These are phyloP conservation scores for Nigrospora oryzae DNA, from an alignment of 2,329 filamentous ascomycete genomes.

Conservation along the genomic window DNA sequence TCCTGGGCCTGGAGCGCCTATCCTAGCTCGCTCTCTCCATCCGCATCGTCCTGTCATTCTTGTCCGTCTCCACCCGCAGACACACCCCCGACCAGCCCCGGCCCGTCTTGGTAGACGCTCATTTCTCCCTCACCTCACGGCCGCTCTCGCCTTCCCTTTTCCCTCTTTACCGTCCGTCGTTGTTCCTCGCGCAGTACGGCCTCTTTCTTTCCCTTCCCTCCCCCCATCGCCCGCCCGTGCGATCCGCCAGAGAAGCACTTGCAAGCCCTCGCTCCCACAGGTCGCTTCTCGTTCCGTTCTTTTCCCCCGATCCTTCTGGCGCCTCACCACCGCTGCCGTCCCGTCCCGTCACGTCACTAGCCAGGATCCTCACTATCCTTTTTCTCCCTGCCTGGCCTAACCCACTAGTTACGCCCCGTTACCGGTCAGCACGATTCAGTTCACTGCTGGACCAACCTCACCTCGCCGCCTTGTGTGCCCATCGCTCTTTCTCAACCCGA, in stretches of 20 bases:
- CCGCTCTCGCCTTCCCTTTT: too few species aligned
- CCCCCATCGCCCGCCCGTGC: conserved; percentile 3
- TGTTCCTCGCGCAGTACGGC: not conserved
- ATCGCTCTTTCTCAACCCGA: not conserved
- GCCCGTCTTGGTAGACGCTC: too few species aligned
- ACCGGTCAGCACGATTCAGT: conserved; percentile 6
- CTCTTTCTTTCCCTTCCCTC: conserved; percentile 1
- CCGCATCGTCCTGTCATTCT: too few species aligned
- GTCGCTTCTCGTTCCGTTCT: conserved; percentile 9
- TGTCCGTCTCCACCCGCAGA: too few species aligned
- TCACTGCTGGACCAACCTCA: conserved; percentile 2
- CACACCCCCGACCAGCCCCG: too few species aligned
- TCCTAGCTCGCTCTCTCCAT: too few species aligned
- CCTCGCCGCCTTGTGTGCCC: not conserved
- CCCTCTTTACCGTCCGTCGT: too few species aligned
- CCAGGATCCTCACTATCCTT: conserved; percentile 1
- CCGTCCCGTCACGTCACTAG: not conserved
- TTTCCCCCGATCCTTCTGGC: conserved; percentile 1
- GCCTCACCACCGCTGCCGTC: not conserved
- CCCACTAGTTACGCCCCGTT: not conserved
- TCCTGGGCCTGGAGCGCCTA: too few species aligned
- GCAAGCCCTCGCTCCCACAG: not conserved
- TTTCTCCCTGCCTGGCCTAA: not conserved
- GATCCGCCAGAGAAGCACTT: conserved; percentile 1
- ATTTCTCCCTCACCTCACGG: too few species aligned